Evolutionary conservation across 352 stramenopile genomes (phyloP).

Genomic region (Plasmopara halstedii): DNA sequence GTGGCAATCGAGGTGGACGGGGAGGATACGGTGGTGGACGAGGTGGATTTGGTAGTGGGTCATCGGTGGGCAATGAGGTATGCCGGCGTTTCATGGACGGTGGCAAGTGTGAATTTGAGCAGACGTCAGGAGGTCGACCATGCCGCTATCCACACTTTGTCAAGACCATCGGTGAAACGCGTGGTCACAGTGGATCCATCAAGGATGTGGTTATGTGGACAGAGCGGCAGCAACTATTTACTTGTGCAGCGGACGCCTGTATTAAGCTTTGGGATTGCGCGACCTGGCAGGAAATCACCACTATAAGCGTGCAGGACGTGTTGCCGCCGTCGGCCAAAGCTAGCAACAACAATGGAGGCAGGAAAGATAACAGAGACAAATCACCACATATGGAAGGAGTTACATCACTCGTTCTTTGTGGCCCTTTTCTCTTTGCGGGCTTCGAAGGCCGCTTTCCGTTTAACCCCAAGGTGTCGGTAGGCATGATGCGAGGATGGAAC

Average conservation of each 20-base stretch:
- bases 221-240: conserved; percentile 70
- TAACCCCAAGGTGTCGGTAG: conserved; percentile 49
- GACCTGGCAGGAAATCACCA: conserved; percentile 74
- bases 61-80: conserved; percentile 48
- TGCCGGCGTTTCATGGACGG: conserved; percentile 57
- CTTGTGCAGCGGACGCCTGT: conserved; percentile 50
- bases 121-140: conserved; percentile 28
- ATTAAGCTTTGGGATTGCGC: conserved; percentile 82
- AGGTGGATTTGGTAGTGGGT: conserved; percentile 21
- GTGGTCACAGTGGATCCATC: conserved; percentile 57
- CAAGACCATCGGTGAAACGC: conserved; percentile 76
- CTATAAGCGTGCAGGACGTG: conserved; percentile 44
- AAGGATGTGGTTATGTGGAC: conserved; percentile 79
- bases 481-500: conserved; percentile 79
- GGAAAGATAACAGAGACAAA: conserved; percentile 15
- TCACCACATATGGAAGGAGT: conserved; percentile 42
- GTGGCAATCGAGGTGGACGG: conserved; percentile 29
- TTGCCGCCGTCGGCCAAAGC: conserved; percentile 7
- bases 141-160: conserved; percentile 79
- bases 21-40: conserved; percentile 21
- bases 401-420: conserved; percentile 55
- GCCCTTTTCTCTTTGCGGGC: conserved; percentile 72
- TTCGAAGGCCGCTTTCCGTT: conserved; percentile 62
- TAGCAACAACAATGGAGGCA: conserved; percentile 4
- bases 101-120: conserved; percentile 58